Evolutionary conservation across 306 rosid species (phyloP), one percentile per base, ranked within the genome.

Genomic region (Mimosa pudica): DNA sequence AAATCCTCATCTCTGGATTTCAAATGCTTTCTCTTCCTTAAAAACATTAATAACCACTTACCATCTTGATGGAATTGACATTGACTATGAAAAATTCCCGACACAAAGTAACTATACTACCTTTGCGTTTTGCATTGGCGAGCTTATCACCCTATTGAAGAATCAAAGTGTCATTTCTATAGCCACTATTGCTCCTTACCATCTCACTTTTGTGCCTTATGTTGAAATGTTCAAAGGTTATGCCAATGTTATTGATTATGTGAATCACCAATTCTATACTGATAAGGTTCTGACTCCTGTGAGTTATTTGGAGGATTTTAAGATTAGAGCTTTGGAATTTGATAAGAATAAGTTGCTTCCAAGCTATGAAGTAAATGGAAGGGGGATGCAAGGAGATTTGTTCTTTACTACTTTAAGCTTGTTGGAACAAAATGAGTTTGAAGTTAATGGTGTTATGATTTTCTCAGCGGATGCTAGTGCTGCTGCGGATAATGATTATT

Each of bases 131-230:
- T 90, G 92, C 70, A 85, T 86, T 6, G 94, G 94, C 0, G 83
- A 91, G 68, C 86, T 86, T n/a, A 89, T 89, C 65, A 82, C 85
- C 20, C 79, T 77, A 10, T 49, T 89, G 80, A 91, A 91, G 82
- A 84, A 86, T 58, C 83, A 79, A 10, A 80, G 84, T 6, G 77
- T 82, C 2, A 91, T 87, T 32, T 84, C 88, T 0, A 32, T 84
- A 1, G 93, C 90, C 38, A 84, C 90, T 6, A 89, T 86, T 49
- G 91, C 96, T 0, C 89, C 91, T 1, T 91, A 81, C 70, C 85
- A 84, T 46, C 72, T 64, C 62, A 89, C 90, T 3, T 82, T 72
- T 0, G 4, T 3, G 0, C 88, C 87, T 1, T 87, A 89, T 52
- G 17, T 83, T n/a, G 81, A 88, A 66, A 88, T 87, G 17, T 89